Conservation (phyloP, 2,329 filamentous ascomycete genomes). For the Aureobasidium uvarum region DNA sequence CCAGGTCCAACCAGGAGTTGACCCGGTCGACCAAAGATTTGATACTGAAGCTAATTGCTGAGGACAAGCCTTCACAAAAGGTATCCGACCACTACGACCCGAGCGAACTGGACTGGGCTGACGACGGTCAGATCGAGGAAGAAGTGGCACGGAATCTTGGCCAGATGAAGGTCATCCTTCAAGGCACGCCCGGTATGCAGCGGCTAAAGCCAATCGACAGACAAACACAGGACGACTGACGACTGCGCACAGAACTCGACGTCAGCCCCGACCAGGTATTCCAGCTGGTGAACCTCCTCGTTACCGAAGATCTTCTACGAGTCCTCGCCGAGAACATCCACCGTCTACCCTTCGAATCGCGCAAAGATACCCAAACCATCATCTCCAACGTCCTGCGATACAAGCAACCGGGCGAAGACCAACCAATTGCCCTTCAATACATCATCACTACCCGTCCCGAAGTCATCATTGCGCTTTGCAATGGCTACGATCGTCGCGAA, state of each 20-base stretch:
- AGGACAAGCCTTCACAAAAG: constrained; percentile 59
- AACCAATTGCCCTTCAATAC: constrained; percentile 83
- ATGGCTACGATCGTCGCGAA: constrained; percentile 84
- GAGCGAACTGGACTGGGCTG: constrained; percentile 24
- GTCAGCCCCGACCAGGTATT: constrained; percentile 83
- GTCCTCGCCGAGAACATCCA: constrained; percentile 79
- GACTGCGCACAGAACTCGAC: constrained; percentile 65
- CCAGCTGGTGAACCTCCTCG: constrained; percentile 77
- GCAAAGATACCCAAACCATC: constrained; percentile 93
- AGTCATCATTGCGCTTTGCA: constrained; percentile 82
- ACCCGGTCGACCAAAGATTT: constrained; percentile 63
- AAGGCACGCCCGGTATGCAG: constrained; percentile 81
- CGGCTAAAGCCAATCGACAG: too few relatives aligned
- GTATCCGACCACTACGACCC: constrained; percentile 40
- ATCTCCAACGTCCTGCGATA: constrained; percentile 95
- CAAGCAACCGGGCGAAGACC: constrained; percentile 65
- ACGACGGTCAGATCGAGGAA: constrained; percentile 64
- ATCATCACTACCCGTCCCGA: constrained; percentile 83
- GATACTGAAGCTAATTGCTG: constrained; percentile 54
- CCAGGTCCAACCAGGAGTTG: constrained; percentile 62
- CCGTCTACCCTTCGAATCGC: constrained; percentile 87
- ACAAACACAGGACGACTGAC: neutral
- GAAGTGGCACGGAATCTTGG: constrained; percentile 80
- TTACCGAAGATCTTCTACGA: constrained; percentile 86
- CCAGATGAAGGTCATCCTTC: constrained; percentile 89